Base-by-base conservation (phyloP, 2,329 filamentous ascomycete genomes). In the Ceratocystis papillata region DNA sequence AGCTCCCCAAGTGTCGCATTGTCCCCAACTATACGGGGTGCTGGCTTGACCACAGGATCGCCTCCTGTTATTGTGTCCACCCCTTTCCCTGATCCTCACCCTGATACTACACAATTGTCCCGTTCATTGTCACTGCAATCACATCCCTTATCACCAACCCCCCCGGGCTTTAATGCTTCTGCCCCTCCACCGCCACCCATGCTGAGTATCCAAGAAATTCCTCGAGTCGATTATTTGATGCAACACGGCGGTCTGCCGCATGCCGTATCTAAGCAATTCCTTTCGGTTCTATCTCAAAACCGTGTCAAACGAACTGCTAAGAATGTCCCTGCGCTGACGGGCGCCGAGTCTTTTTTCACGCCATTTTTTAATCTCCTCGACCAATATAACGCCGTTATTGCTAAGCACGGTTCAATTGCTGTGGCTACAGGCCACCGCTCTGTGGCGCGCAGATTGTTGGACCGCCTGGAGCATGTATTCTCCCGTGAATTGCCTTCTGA, bases 391-490 rank as follows among this genome's bases (percentile, higher is more conserved):
- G 82, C 83, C 2, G 92, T 99, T 3, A 81, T 97, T 69, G 79
- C 82, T 53, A 91, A 88, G 69, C 90, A 88, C 71, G 94, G 94
- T 2, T 97, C 93, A 0, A 79, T 99, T 4, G 94, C 94, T 1
- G 94, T 97, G 1, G 94, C 94, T 17, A 97, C 93, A 0, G 94
- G 94, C 5, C 96, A 97, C 74, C 86, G 90, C 65, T 96, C 93
- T 0, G 89, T 97, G n/a, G 94, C 94, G 2, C 86, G 94, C 4
- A 84, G 92, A 63, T 77, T 97, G 28, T 81, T 97, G 4, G 93
- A 99, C 75, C 85, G 94, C 46, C 80, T 99, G 3, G 93, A 96
- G 73, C 90, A 93, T 66, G 91, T 99, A 7, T 97, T 99, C 75
- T 92, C 91, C 1, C 83, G 94, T 68, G 93, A 97, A 72, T 86